Conservation (phyloP, 345 rosid genomes). For the Populus davidiana region DNA sequence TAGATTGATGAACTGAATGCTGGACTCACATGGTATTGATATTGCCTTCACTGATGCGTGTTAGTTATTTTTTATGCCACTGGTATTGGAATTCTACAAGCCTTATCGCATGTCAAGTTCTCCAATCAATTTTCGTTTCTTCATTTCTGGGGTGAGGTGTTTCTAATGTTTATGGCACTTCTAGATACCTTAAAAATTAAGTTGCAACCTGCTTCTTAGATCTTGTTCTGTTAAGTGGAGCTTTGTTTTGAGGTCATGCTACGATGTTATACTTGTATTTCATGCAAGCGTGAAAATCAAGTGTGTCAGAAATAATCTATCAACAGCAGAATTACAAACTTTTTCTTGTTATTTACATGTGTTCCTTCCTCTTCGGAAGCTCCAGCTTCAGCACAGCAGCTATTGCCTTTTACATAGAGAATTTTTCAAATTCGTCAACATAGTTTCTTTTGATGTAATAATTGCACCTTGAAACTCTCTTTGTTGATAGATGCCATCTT, state of each 20-base stretch:
- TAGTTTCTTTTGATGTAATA: neutral
- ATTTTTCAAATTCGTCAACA: neutral
- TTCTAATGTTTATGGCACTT: neutral
- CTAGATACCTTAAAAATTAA: neutral
- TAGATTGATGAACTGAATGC: neutral
- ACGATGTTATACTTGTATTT: neutral
- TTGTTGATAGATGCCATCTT: constrained; percentile 13
- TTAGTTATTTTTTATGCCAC: neutral
- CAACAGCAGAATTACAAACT: neutral
- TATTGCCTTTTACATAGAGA: neutral
- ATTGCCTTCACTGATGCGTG: neutral
- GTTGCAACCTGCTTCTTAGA: neutral
- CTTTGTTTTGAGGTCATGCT: neutral
- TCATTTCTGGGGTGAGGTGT: neutral
- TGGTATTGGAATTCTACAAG: neutral
- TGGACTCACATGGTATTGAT: neutral
- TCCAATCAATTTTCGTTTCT: neutral
- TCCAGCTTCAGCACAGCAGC: neutral
- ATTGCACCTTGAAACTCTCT: neutral
- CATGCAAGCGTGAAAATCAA: neutral
- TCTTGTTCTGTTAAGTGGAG: neutral
- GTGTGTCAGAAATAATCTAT: neutral
- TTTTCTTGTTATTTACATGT: neutral
- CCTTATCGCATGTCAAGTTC: neutral
- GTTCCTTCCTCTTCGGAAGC: neutral